These are phyloP conservation scores for Coleophoma eucalyptorum DNA, from an alignment of 2,329 filamentous ascomycete species.

Conservation along the genomic window DNA sequence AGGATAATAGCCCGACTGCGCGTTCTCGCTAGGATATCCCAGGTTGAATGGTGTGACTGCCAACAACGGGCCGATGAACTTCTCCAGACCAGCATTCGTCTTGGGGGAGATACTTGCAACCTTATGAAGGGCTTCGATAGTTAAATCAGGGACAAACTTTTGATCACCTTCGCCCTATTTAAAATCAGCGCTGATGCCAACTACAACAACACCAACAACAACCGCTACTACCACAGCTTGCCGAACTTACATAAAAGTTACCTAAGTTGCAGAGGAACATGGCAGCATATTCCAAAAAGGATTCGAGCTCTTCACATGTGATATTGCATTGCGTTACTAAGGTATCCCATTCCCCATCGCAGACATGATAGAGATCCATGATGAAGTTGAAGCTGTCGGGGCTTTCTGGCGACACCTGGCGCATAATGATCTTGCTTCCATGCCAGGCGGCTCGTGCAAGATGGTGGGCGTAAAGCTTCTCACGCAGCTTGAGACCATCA, in stretches of 20 bases:
- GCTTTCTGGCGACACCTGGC: conserved; percentile 57
- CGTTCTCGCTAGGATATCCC: conserved; percentile 47
- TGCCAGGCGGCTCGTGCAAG: conserved; percentile 30
- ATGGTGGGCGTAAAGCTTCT: not conserved
- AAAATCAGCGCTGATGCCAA: conserved; percentile 4
- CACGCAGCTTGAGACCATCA: no score
- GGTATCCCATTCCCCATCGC: conserved; percentile 46
- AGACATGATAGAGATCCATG: conserved; percentile 44
- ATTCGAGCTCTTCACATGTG: conserved; percentile 9
- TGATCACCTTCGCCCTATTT: not conserved
- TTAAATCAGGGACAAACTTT: not conserved
- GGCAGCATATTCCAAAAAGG: not conserved
- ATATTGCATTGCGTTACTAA: conserved; percentile 27
- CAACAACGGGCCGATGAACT: conserved; percentile 37
- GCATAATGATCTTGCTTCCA: conserved; percentile 51
- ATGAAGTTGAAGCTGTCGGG: conserved; percentile 57
- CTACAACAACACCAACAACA: no score
- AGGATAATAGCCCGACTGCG: conserved; percentile 54
- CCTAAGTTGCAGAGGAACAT: not conserved
- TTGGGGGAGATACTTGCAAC: not conserved
- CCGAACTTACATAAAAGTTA: conserved; percentile 40
- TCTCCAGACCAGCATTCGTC: not conserved
- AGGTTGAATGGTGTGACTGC: conserved; percentile 47
- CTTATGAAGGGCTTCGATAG: not conserved
- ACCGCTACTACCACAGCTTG: conserved; percentile 25